Conservation (phyloP, 2,329 filamentous ascomycete genomes). For the Stromatinia cepivora region DNA sequence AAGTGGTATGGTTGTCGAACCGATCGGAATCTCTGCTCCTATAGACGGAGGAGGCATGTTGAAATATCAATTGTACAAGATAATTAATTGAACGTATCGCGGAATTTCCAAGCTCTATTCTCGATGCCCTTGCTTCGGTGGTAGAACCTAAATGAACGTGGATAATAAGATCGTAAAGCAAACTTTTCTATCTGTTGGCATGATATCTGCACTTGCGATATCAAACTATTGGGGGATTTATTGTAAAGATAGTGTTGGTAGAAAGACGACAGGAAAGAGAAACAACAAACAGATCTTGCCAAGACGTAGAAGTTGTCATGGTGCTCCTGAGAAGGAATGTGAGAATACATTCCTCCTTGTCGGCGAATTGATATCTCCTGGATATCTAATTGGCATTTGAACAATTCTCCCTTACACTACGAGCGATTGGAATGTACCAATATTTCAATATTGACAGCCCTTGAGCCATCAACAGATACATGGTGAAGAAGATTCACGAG, state of each 20-base stretch:
- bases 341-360: background rate
- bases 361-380: background rate
- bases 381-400: conserved; percentile 8
- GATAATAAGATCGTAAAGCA: background rate
- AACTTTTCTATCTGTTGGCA: background rate
- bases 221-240: background rate
- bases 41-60: conserved; percentile 16
- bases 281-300: conserved; percentile 2
- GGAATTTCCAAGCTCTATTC: background rate
- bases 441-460: background rate
- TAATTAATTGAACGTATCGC: background rate
- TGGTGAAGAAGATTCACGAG: background rate
- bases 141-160: background rate
- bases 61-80: background rate
- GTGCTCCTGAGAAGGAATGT: background rate
- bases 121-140: background rate
- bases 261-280: background rate
- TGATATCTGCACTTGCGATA: conserved; percentile 15
- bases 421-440: background rate
- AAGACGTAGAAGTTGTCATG: conserved; percentile 11
- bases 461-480: background rate
- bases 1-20: background rate
- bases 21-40: conserved; percentile 10
- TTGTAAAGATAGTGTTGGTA: background rate
- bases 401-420: background rate